Evolutionary conservation across 371 early-diverging fungal genomes (phyloP).

Genomic region (Mortierella sp.): DNA sequence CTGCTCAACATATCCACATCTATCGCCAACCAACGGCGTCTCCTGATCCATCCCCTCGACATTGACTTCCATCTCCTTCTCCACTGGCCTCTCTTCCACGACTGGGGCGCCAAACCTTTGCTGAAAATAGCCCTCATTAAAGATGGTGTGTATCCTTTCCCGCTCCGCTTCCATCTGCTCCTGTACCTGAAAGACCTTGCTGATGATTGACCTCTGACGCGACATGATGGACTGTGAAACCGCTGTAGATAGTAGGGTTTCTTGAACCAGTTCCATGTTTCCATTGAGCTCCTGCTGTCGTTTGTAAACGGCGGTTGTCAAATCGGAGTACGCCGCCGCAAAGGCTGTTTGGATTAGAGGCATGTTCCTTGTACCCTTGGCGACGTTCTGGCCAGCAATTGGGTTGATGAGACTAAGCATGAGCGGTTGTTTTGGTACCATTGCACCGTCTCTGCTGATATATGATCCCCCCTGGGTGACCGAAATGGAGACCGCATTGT

Average conservation of each 20-base stretch:
- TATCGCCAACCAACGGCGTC: background rate
- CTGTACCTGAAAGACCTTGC: background rate
- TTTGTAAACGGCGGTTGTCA: background rate
- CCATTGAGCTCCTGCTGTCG: background rate
- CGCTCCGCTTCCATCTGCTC: background rate
- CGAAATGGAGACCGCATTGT: constrained; percentile 74
- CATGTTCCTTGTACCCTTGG: background rate
- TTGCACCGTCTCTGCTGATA: background rate
- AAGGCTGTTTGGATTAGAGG: background rate
- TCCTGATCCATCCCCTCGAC: no score
- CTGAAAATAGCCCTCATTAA: background rate
- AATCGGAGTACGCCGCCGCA: background rate
- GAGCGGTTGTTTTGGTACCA: background rate
- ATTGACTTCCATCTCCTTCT: background rate
- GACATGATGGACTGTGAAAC: background rate
- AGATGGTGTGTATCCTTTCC: background rate
- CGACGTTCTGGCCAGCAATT: background rate
- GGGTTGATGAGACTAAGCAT: background rate
- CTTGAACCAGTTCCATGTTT: background rate
- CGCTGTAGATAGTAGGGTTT: no score
- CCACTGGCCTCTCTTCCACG: background rate
- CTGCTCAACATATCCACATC: background rate
- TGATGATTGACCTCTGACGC: background rate
- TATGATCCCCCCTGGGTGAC: constrained; percentile 72
- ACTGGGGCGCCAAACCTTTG: background rate